A percentile compares a stretch with the other conserved stretches of the same genome.
phyloP scores from a whole-genome alignment of 1,284 basidiomycete species.

The Trichosporon sp. region DNA sequence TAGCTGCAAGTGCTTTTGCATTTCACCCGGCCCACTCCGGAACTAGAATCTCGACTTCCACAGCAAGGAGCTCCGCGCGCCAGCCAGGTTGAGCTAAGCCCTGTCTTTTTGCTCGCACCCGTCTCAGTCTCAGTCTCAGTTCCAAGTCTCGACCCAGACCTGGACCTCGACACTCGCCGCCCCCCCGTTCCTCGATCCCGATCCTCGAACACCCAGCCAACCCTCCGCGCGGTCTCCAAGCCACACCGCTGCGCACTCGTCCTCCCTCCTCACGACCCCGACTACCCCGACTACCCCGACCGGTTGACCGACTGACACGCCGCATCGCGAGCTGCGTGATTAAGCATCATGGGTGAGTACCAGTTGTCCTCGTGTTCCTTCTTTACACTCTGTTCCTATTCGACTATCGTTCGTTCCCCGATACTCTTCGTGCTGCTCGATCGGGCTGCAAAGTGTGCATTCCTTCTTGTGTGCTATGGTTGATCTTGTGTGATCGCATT shows the following conservation, averaged over 20 bases:
- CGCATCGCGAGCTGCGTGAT: not conserved
- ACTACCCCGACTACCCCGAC: no score
- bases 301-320: not conserved
- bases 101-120: not conserved
- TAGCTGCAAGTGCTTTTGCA: not conserved
- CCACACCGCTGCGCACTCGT: not conserved
- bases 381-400: not conserved
- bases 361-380: not conserved
- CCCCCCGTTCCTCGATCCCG: not conserved
- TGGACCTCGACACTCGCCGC: not conserved
- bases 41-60: not conserved
- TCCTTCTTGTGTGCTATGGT: not conserved
- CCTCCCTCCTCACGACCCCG: not conserved
- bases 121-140: not conserved
- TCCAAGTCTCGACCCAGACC: not conserved
- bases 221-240: not conserved
- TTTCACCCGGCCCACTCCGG: conserved; percentile 1
- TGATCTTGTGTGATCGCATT: not conserved
- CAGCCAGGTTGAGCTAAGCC: not conserved
- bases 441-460: not conserved
- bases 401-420: not conserved
- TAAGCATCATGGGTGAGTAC: not conserved
- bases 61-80: not conserved
- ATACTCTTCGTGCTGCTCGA: not conserved
- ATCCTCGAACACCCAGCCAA: not conserved